These are phyloP conservation scores for Aspergillus fumigatus DNA, from an alignment of 2,329 filamentous ascomycete genomes.

Conservation along the genomic window DNA sequence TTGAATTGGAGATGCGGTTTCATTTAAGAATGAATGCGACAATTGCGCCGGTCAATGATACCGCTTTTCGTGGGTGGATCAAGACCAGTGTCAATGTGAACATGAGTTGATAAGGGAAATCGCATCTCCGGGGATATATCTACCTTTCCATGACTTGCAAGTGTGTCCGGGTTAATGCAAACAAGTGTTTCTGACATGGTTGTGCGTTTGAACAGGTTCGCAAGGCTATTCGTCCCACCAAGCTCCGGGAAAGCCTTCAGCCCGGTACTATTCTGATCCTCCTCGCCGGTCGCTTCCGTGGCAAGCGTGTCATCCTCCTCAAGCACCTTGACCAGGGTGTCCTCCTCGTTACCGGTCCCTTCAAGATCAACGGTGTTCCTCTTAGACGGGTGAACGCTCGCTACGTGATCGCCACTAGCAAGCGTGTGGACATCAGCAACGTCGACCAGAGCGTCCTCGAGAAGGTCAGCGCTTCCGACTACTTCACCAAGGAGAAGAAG, in stretches of 20 bases:
- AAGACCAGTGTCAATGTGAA: conserved; percentile 19
- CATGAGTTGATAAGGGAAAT: conserved; percentile 19
- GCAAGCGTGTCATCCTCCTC: conserved; percentile 99
- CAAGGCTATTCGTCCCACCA: conserved; percentile 85
- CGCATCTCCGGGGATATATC: conserved; percentile 13
- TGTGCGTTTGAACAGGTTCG: conserved; percentile 63
- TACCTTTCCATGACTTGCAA: neutral
- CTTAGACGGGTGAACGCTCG: conserved; percentile 66
- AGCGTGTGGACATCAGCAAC: conserved; percentile 60
- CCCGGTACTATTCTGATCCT: conserved; percentile 97
- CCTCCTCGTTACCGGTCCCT: conserved; percentile 97
- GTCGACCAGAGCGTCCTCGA: conserved; percentile 67
- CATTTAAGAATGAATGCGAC: conserved; percentile 28
- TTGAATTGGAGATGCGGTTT: conserved; percentile 24
- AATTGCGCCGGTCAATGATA: conserved; percentile 20
- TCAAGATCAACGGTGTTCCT: conserved; percentile 99
- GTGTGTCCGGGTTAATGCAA: neutral
- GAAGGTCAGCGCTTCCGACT: conserved; percentile 85
- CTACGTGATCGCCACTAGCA: conserved; percentile 49
- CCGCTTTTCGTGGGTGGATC: conserved; percentile 10
- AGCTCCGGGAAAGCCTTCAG: conserved; percentile 82
- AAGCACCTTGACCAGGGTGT: conserved; percentile 97
- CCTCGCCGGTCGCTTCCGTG: conserved; percentile 98
- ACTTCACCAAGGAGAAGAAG: conserved; percentile 94
- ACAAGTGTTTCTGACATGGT: conserved; percentile 20